A percentile compares a stretch with the other conserved stretches of the same genome.
Evolutionary conservation across 1,139 yeast species (phyloP).

Genomic region (Taphrina pruni): DNA sequence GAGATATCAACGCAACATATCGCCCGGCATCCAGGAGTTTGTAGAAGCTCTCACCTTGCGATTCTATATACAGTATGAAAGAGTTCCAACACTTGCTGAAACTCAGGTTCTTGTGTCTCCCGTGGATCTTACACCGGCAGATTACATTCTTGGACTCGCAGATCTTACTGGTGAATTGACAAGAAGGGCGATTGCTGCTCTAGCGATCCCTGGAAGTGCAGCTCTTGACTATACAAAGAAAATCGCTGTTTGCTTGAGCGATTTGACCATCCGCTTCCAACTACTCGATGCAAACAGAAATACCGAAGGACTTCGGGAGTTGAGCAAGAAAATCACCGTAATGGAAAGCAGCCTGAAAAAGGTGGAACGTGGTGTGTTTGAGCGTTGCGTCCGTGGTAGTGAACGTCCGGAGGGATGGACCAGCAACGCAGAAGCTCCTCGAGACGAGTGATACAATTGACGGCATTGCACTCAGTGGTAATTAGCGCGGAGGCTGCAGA

Average conservation of each 20-base stretch:
- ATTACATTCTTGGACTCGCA: slow-evolving; percentile 54
- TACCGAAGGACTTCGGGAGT: slow-evolving; percentile 31
- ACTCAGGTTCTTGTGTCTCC: slow-evolving; percentile 26
- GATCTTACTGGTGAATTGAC: slow-evolving; percentile 55
- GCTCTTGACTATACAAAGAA: slow-evolving; percentile 18
- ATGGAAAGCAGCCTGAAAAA: slow-evolving; percentile 37
- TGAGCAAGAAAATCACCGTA: slow-evolving; percentile 34
- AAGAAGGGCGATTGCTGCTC: slow-evolving; percentile 49
- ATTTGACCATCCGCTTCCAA: slow-evolving; percentile 24
- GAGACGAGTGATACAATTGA: background rate
- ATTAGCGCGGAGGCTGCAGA: no score
- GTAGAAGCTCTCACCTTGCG: slow-evolving; percentile 53
- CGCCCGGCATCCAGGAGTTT: slow-evolving; percentile 50
- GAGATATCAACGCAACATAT: slow-evolving; percentile 41
- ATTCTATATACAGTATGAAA: slow-evolving; percentile 47
- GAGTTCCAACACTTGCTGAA: slow-evolving; percentile 25
- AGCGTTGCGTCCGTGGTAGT: slow-evolving; percentile 35
- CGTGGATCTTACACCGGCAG: slow-evolving; percentile 43
- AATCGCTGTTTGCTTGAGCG: slow-evolving; percentile 24
- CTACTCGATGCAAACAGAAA: slow-evolving; percentile 8
- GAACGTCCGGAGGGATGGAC: slow-evolving; percentile 41
- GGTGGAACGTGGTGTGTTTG: slow-evolving; percentile 40
- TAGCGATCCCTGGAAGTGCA: slow-evolving; percentile 19
- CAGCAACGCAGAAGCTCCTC: background rate
- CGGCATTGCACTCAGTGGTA: no score